These are phyloP conservation scores for Fraxinus quadrangulata DNA, from an alignment of 257 asterid genomes.

Conservation along the genomic window DNA sequence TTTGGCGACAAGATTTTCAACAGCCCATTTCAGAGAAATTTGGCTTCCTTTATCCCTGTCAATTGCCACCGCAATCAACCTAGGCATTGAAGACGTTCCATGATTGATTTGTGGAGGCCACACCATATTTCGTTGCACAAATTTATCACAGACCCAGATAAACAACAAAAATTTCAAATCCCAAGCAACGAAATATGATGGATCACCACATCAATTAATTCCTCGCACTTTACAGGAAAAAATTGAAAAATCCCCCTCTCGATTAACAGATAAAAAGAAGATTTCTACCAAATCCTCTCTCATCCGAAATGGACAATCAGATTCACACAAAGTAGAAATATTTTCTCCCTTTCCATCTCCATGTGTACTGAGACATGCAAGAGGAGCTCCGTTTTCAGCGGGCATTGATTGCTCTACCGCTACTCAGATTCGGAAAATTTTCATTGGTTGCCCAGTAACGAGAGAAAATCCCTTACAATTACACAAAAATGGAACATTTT, in stretches of 20 bases:
- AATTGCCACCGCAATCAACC: conserved; percentile 17
- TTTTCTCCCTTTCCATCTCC: not conserved
- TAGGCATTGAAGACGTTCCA: not conserved
- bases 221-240: not conserved
- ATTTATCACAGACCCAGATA: not conserved
- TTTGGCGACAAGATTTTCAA: conserved; percentile 3
- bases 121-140: not conserved
- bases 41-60: conserved; percentile 21
- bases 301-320: not conserved
- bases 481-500: too few relatives aligned
- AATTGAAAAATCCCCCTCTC: not conserved
- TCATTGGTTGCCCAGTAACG: not conserved
- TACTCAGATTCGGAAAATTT: not conserved
- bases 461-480: too few relatives aligned
- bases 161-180: not conserved
- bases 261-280: not conserved
- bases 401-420: not conserved
- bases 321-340: not conserved
- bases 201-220: not conserved
- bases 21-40: conserved; percentile 16
- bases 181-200: not conserved
- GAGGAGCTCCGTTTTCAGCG: conserved; percentile 7
- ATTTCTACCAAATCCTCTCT: conserved; percentile 3
- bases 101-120: conserved; percentile 1
- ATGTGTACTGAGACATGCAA: not conserved